Conservation (phyloP, 1,284 basidiomycete species). For the Ceratobasidium sp. region DNA sequence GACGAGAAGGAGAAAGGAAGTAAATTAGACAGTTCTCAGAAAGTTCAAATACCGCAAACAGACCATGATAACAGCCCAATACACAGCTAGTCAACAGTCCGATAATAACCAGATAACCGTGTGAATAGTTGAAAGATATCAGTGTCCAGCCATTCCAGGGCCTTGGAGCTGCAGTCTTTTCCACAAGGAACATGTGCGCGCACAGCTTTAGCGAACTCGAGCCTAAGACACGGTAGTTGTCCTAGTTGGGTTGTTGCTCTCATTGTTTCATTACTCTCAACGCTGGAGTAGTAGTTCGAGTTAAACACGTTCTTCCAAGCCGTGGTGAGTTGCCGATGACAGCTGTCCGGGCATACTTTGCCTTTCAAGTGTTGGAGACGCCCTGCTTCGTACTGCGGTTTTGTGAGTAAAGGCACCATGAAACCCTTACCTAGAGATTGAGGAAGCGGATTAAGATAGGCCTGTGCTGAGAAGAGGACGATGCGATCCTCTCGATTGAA, state of each 20-base stretch:
- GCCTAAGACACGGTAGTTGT: neutral
- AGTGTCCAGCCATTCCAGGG: neutral
- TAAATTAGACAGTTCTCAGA: too few species aligned
- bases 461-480: neutral
- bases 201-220: too few species aligned
- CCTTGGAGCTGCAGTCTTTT: too few species aligned
- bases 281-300: neutral
- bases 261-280: neutral
- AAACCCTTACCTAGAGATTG: too few species aligned
- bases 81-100: constrained; percentile 32
- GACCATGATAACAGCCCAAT: too few species aligned
- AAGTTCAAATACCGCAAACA: too few species aligned
- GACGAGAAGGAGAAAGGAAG: too few species aligned
- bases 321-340: neutral
- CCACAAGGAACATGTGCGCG: too few species aligned
- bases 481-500: neutral
- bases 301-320: neutral
- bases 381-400: too few species aligned
- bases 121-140: neutral
- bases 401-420: too few species aligned
- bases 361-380: too few species aligned
- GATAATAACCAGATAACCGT: neutral
- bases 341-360: neutral
- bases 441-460: neutral
- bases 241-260: neutral